Conservation (phyloP, 257 asterid genomes). For the Osmanthus fragrans region DNA sequence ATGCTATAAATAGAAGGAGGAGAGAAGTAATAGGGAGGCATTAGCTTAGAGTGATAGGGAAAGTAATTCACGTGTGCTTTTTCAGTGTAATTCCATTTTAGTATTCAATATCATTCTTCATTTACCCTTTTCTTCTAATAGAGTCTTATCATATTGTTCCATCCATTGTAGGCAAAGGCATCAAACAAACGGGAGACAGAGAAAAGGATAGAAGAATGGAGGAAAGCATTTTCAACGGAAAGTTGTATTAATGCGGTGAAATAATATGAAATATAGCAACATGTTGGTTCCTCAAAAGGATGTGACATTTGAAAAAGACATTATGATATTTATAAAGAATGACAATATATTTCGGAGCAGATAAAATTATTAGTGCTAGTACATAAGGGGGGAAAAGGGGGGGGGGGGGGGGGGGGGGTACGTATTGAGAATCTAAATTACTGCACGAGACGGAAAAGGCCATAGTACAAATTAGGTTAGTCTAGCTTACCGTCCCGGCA, state of each 20-base stretch:
- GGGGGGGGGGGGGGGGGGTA: too few species aligned
- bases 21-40: too few species aligned
- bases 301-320: conserved; percentile 17
- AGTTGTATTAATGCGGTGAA: neutral
- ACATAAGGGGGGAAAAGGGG: too few species aligned
- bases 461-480: neutral
- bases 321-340: conserved; percentile 9
- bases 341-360: neutral
- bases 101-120: too few species aligned
- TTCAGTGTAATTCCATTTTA: too few species aligned
- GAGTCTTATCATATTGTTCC: too few species aligned
- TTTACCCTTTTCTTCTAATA: too few species aligned
- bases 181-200: conserved; percentile 16
- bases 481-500: conserved; percentile 91
- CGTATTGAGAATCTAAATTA: neutral
- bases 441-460: neutral
- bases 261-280: neutral
- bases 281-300: conserved; percentile 3
- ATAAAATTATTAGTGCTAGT: neutral
- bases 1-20: too few species aligned
- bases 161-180: conserved; percentile 31
- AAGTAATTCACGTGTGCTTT: too few species aligned
- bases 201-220: conserved; percentile 15
- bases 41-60: too few species aligned
- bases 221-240: conserved; percentile 10